Percentiles rank a stretch among this genome's conserved stretches.
Conservation (phyloP, 208 protist species). For the Leishmania arabica region DNA sequence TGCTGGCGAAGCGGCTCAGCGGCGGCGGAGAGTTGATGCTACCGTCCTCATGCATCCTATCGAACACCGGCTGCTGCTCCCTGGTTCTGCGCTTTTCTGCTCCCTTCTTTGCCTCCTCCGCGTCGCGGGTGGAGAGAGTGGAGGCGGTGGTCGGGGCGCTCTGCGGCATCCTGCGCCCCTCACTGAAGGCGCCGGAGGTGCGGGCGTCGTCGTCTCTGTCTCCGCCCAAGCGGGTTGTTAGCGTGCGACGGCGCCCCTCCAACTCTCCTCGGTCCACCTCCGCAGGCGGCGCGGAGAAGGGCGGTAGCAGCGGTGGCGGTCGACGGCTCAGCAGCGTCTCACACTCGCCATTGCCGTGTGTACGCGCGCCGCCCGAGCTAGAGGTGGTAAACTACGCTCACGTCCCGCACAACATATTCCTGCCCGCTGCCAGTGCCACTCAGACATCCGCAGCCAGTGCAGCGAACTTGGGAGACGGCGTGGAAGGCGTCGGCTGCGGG, state of each 20-base stretch:
- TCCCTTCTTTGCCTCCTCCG: slow-evolving; percentile 33
- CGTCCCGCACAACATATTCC: slow-evolving; percentile 52
- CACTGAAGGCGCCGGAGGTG: slow-evolving; percentile 22
- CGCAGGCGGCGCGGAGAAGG: slow-evolving; percentile 1
- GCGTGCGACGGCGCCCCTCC: slow-evolving; percentile 14
- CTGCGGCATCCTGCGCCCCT: slow-evolving; percentile 57
- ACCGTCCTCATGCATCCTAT: slow-evolving; percentile 56
- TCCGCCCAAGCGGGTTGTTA: slow-evolving; percentile 2
- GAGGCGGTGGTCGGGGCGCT: slow-evolving; percentile 79
- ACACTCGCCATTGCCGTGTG: slow-evolving; percentile 2
- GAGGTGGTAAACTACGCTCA: slow-evolving; percentile 49
- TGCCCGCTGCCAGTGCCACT: slow-evolving; percentile 3
- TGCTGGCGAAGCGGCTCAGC: slow-evolving; percentile 60
- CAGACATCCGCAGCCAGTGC: neutral
- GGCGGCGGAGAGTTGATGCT: slow-evolving; percentile 75
- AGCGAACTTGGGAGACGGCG: neutral
- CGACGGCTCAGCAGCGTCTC: slow-evolving; percentile 14
- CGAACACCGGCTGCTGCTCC: slow-evolving; percentile 55
- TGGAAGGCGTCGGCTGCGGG: neutral
- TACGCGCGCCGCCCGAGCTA: slow-evolving; percentile 13
- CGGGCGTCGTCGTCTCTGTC: slow-evolving; percentile 18
- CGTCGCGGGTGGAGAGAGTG: slow-evolving; percentile 57
- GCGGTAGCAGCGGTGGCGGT: neutral
- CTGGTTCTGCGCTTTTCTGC: slow-evolving; percentile 71
- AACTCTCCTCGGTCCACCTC: slow-evolving; percentile 13